Conservation (phyloP, 352 stramenopile species). For the Phytophthora multivora region DNA sequence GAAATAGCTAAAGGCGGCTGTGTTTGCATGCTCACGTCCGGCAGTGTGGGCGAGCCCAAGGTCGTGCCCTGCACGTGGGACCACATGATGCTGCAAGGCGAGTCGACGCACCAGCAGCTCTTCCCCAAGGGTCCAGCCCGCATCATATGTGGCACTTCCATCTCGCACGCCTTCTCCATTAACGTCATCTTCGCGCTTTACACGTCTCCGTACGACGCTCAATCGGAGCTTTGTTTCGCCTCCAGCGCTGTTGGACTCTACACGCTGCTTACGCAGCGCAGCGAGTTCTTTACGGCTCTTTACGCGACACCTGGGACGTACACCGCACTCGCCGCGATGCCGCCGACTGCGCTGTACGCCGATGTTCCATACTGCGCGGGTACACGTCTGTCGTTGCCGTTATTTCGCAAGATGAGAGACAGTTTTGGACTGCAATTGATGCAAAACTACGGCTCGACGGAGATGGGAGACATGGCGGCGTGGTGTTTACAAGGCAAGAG, state of each 20-base stretch:
- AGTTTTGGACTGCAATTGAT: slow-evolving; percentile 73
- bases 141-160: slow-evolving; percentile 80
- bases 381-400: slow-evolving; percentile 49
- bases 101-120: slow-evolving; percentile 75
- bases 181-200: slow-evolving; percentile 86
- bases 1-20: slow-evolving; percentile 42
- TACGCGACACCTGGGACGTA: slow-evolving; percentile 87
- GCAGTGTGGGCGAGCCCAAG: slow-evolving; percentile 79
- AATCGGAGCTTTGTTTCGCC: slow-evolving; percentile 77
- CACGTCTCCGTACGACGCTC: slow-evolving; percentile 60
- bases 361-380: slow-evolving; percentile 82
- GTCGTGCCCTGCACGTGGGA: slow-evolving; percentile 79
- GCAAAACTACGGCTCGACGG: slow-evolving; percentile 89
- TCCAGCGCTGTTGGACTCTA: slow-evolving; percentile 56
- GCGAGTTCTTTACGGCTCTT: slow-evolving; percentile 55
- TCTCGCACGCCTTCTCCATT: slow-evolving; percentile 86
- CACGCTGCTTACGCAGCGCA: slow-evolving; percentile 45
- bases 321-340: slow-evolving; percentile 61
- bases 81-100: slow-evolving; percentile 76
- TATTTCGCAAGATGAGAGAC: slow-evolving; percentile 59
- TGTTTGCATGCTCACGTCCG: slow-evolving; percentile 86
- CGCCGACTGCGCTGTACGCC: slow-evolving; percentile 52
- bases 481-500: slow-evolving; percentile 58
- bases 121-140: slow-evolving; percentile 67
- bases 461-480: slow-evolving; percentile 81